A percentile compares a stretch with the other conserved stretches of the same genome.
Conservation (phyloP, 2,329 filamentous ascomycete species). For the Xylaria sp. region DNA sequence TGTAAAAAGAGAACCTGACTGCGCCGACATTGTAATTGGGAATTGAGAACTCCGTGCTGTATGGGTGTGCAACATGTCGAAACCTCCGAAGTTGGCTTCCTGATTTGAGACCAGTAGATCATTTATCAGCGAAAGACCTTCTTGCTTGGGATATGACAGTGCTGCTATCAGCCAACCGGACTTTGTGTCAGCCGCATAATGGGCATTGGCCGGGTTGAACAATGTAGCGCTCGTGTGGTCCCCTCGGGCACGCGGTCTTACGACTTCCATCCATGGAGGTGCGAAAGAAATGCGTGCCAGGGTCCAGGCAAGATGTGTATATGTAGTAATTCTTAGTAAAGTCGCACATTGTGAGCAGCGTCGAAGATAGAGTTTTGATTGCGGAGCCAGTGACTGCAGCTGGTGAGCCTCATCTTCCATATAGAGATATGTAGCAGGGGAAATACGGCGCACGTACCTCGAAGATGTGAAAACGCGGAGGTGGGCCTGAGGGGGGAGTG, state of each 20-base stretch:
- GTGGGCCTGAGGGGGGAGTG: neutral
- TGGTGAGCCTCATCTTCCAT: constrained; percentile 28
- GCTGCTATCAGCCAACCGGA: constrained; percentile 5
- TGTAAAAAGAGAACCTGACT: constrained; percentile 27
- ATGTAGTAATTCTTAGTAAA: constrained; percentile 83
- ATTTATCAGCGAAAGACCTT: constrained; percentile 5
- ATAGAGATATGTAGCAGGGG: neutral
- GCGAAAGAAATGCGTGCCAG: constrained; percentile 75
- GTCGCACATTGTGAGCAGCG: constrained; percentile 61
- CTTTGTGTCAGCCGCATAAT: constrained; percentile 55
- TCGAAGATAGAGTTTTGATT: constrained; percentile 2
- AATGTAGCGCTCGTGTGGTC: constrained; percentile 80
- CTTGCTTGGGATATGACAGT: constrained; percentile 11
- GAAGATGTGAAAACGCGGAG: constrained; percentile 10
- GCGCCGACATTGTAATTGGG: constrained; percentile 1
- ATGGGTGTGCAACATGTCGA: constrained; percentile 4
- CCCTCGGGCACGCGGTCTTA: constrained; percentile 67
- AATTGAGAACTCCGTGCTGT: constrained; percentile 17
- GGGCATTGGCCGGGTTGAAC: constrained; percentile 73
- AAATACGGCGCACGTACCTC: constrained; percentile 30
- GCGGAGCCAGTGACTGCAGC: constrained; percentile 1
- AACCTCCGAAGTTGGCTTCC: constrained; percentile 6
- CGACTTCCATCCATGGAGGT: constrained; percentile 74
- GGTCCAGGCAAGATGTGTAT: constrained; percentile 76
- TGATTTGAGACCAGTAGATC: constrained; percentile 2